A percentile compares a stretch with the other conserved stretches of the same genome.
Evolutionary conservation across 2,329 filamentous ascomycete species (phyloP).

Genomic region (Colletotrichum camelliae): DNA sequence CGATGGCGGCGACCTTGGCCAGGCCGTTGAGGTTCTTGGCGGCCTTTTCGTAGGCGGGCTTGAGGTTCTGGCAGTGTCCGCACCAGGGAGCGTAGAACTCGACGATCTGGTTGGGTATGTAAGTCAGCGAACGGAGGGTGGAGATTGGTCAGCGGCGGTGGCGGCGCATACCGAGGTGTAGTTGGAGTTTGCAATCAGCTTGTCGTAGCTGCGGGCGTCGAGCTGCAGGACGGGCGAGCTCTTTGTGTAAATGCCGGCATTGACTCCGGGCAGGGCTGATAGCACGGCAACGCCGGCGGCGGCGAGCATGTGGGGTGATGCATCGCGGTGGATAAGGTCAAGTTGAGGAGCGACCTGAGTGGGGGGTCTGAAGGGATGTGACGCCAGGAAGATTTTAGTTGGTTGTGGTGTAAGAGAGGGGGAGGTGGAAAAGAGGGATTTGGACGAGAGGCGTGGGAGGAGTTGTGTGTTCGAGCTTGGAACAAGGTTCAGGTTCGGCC

Average conservation of each 20-base stretch:
- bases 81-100: slow-evolving; percentile 99
- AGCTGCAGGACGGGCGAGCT: slow-evolving; percentile 87
- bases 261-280: slow-evolving; percentile 67
- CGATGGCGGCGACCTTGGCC: slow-evolving; percentile 91
- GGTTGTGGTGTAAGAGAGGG: background rate
- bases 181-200: slow-evolving; percentile 85
- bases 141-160: background rate
- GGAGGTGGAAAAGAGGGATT: background rate
- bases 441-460: background rate
- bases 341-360: background rate
- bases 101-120: slow-evolving; percentile 50
- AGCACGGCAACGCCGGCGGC: slow-evolving; percentile 67
- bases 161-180: slow-evolving; percentile 74
- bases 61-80: slow-evolving; percentile 94
- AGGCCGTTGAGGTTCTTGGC: slow-evolving; percentile 89
- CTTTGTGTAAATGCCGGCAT: slow-evolving; percentile 82
- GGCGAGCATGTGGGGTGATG: slow-evolving; percentile 57
- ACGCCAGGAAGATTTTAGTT: background rate
- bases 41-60: slow-evolving; percentile 94
- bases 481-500: background rate
- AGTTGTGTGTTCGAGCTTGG: background rate
- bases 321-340: slow-evolving; percentile 45
- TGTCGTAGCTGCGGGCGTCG: slow-evolving; percentile 78
- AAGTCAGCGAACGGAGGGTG: background rate
- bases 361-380: slow-evolving; percentile 18